A percentile compares a stretch with the other conserved stretches of the same genome.
phyloP scores from a whole-genome alignment of 768 basidiomycete species.

The Leccinum barrowsii region DNA sequence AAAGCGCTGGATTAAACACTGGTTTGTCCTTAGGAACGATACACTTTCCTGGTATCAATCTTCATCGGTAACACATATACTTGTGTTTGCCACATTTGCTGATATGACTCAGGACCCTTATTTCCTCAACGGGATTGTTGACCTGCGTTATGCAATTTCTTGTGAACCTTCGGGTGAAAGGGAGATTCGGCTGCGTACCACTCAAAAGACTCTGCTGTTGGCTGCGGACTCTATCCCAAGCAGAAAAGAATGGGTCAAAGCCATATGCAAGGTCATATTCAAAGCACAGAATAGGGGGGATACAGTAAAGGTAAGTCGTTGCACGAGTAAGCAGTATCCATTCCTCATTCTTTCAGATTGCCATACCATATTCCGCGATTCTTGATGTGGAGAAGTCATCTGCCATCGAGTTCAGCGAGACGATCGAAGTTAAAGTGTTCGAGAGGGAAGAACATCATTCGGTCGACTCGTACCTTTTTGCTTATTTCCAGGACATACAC shows the following conservation, averaged over 20 bases:
- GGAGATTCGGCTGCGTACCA: constrained; percentile 80
- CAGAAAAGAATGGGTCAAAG: constrained; percentile 94
- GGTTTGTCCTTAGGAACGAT: constrained; percentile 96
- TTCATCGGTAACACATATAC: constrained; percentile 60
- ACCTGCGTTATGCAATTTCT: constrained; percentile 87
- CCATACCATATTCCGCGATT: constrained; percentile 88
- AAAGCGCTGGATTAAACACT: constrained; percentile 91
- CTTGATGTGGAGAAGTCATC: constrained; percentile 85
- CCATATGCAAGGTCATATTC: constrained; percentile 90
- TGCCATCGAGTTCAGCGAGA: constrained; percentile 94
- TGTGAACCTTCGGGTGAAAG: constrained; percentile 79
- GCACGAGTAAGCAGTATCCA: neutral
- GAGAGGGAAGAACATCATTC: constrained; percentile 76
- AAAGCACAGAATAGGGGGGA: constrained; percentile 96
- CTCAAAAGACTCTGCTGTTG: constrained; percentile 69
- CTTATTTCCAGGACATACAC: constrained; percentile 85
- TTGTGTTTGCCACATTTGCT: constrained; percentile 6
- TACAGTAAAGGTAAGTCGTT: constrained; percentile 72
- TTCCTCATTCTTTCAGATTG: constrained; percentile 52
- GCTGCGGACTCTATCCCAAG: constrained; percentile 79
- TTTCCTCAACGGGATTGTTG: constrained; percentile 95
- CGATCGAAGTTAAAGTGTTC: constrained; percentile 89
- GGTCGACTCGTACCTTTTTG: constrained; percentile 89
- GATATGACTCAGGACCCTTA: constrained; percentile 75
- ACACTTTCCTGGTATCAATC: constrained; percentile 96